These are phyloP conservation scores for Colletotrichum godetiae DNA, from an alignment of 2,329 filamentous ascomycete genomes.

Conservation along the genomic window DNA sequence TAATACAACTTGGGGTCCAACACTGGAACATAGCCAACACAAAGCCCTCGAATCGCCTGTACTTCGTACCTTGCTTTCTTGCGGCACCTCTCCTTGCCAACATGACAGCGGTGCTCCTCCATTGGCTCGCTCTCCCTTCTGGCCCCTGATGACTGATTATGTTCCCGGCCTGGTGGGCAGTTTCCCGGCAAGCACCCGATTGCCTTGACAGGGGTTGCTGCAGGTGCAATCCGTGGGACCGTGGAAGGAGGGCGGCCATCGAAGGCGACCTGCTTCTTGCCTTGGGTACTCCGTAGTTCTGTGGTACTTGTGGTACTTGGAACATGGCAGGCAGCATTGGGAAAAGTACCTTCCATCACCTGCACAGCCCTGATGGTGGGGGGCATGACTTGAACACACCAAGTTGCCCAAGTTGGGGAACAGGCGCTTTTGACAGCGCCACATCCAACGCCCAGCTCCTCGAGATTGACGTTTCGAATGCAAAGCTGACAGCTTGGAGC, in stretches of 20 bases:
- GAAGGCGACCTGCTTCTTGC: not conserved
- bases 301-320: not conserved
- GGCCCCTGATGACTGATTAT: slow-evolving; percentile 12
- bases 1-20: not conserved
- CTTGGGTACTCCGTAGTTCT: too few relatives aligned
- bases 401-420: not conserved
- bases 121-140: slow-evolving; percentile 20
- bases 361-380: not conserved
- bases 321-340: not conserved
- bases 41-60: not conserved
- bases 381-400: not conserved
- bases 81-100: not conserved
- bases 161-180: slow-evolving; percentile 21
- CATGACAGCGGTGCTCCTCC: not conserved
- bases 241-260: slow-evolving; percentile 4
- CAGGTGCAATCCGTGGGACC: slow-evolving; percentile 1
- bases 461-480: not conserved
- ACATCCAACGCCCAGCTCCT: not conserved
- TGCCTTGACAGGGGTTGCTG: slow-evolving; percentile 25
- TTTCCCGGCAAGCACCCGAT: slow-evolving; percentile 28
- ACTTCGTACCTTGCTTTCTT: not conserved
- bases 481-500: not conserved
- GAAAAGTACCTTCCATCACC: not conserved
- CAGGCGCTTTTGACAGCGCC: not conserved
- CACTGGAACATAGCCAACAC: too few relatives aligned